Evolutionary conservation across 805 yeast species (phyloP), one percentile per base, ranked within the genome.

Genomic region (Suhomyces prunicola): DNA sequence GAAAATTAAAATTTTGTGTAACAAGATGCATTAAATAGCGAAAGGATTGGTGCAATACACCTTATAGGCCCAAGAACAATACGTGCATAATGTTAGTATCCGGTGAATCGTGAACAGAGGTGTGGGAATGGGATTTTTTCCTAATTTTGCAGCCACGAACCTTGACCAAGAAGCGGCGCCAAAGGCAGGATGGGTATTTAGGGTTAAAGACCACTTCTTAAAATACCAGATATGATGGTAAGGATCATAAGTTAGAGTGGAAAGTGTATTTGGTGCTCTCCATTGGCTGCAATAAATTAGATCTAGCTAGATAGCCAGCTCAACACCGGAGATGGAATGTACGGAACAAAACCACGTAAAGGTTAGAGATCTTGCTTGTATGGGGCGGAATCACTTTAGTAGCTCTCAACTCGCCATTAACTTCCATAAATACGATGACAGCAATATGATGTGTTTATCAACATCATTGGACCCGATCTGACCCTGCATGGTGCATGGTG

Each of bases 1-100:
- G 65, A n/a, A 50, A 58, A 4, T 50, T 58, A 2, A 54, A 44
- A 1, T 60, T 48, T 42, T 61, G 55, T 5, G 56, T 47, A n/a
- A 47, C 6, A 12, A 10, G 1, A 29, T 29, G 5, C n/a, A 29
- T 5, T 29, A 29, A 12, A 12, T n/a, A 29, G 33, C 10, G 33
- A 29, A 12, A 12, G 2, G 6, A 12, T 12, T 29, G 33, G 33
- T 3, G 33, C 33, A 29, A 10, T 12, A 5, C n/a, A 12, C 4
- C 33, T 29, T 4, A 13, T 12, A 29, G n/a, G 12, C 13, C 31
- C 31, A 29, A 5, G 26, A 3, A 6, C 2, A 24, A 29, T 29
- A 29, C 33, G 33, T 29, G n/a, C 33, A 5, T 10, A 29, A 29
- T 4, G 33, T 12, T 29, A 27, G 31, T 27, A 27, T 19, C 19